A percentile compares a stretch with the other conserved stretches of the same genome.
These are phyloP conservation scores for Auricularia cornea DNA, from an alignment of 768 basidiomycete species.

Conservation along the genomic window DNA sequence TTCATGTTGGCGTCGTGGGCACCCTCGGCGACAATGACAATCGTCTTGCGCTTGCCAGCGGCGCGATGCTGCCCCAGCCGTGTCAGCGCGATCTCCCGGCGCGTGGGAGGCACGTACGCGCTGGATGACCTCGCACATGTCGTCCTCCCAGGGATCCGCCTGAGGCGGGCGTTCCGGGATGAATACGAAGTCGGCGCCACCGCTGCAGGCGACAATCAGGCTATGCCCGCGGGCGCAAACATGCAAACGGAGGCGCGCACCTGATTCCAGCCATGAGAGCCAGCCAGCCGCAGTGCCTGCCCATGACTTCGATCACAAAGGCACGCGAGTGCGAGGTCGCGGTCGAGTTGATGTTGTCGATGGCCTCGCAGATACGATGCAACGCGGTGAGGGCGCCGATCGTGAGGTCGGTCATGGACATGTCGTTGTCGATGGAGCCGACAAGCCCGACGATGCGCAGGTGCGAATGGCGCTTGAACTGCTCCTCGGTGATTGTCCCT, in stretches of 20 bases:
- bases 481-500: constrained; percentile 70
- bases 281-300: constrained; percentile 99
- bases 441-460: constrained; percentile 97
- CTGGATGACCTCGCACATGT: constrained; percentile 81
- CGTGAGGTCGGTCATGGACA: constrained; percentile 95
- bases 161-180: constrained; percentile 90
- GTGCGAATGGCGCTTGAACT: constrained; percentile 64
- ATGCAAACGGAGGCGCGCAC: constrained; percentile 30
- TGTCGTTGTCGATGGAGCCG: constrained; percentile 98
- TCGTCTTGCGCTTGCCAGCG: constrained; percentile 93
- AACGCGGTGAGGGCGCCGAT: constrained; percentile 95
- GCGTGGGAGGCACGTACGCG: constrained; percentile 44
- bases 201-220: constrained; percentile 32
- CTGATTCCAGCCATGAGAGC: constrained; percentile 89
- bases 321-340: constrained; percentile 94
- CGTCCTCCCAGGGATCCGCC: constrained; percentile 75
- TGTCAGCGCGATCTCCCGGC: neutral
- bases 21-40: constrained; percentile 97
- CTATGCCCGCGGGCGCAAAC: neutral
- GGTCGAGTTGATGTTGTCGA: constrained; percentile 97
- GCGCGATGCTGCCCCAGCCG: constrained; percentile 60
- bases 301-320: constrained; percentile 99
- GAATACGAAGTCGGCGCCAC: constrained; percentile 95
- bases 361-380: constrained; percentile 93
- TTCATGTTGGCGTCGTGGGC: constrained; percentile 82